phyloP scores from a whole-genome alignment of 1,284 basidiomycete genomes.

The Sporisorium sorghi region DNA sequence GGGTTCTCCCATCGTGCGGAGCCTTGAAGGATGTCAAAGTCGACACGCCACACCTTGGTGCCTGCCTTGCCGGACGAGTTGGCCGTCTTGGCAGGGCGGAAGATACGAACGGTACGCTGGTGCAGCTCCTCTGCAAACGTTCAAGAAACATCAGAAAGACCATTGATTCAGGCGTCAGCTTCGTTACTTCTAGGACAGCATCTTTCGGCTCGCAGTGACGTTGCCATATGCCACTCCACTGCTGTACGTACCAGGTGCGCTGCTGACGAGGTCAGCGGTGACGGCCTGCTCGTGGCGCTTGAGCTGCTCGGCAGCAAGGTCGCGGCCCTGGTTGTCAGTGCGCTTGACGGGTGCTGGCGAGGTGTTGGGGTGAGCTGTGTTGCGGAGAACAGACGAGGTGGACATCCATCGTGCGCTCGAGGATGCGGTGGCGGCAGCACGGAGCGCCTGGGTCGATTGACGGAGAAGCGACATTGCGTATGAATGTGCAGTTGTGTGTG shows the following conservation, averaged over 20 bases:
- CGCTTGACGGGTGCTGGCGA: constrained; percentile 39
- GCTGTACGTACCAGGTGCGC: constrained; percentile 56
- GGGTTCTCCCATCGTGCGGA: constrained; percentile 97
- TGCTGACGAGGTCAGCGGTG: constrained; percentile 55
- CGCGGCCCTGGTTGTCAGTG: constrained; percentile 41
- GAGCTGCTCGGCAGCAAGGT: constrained; percentile 58
- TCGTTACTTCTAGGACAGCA: background rate
- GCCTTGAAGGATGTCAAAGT: constrained; percentile 90
- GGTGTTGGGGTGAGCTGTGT: constrained; percentile 37
- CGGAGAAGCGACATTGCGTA: constrained; percentile 37
- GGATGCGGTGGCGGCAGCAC: constrained; percentile 32
- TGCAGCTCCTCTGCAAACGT: constrained; percentile 79
- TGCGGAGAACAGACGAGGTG: constrained; percentile 38
- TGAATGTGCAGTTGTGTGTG: constrained; percentile 6
- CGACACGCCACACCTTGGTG: constrained; percentile 89
- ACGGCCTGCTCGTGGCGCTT: constrained; percentile 47
- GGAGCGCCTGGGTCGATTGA: constrained; percentile 46
- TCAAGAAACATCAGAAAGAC: background rate
- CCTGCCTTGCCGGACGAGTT: constrained; percentile 92
- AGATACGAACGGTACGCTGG: constrained; percentile 90
- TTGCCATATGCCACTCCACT: background rate
- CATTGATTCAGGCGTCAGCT: background rate
- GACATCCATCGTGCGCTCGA: constrained; percentile 44
- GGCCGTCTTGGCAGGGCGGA: constrained; percentile 90
- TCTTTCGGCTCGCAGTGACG: background rate